Evolutionary conservation across 768 basidiomycete species (phyloP), one percentile per base, ranked within the genome.

Genomic region (Boletus vermiculosoides): DNA sequence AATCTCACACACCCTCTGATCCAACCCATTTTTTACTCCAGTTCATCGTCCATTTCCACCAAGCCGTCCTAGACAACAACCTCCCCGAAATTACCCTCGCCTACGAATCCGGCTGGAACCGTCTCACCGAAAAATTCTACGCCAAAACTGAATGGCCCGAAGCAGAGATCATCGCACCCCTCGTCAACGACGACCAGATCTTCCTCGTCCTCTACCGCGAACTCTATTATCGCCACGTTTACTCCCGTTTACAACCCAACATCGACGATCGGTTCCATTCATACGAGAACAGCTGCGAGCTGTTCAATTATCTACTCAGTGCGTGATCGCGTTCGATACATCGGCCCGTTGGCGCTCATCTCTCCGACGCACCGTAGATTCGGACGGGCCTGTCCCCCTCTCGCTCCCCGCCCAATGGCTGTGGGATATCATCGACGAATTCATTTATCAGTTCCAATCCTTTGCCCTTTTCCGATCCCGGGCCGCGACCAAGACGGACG

Each of bases 241-340:
- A 98, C 77, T 97, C 95, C 2, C 88, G 93, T 41, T 81, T 99
- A 44, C 88, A 90, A 69, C 95, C 96, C 62, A 90, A 97, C 74
- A 85, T 98, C 65, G 96, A 98, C 70, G 96, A 98, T 73, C 89
- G 96, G 44, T 96, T 98, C 81, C 93, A 97, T 71, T 95, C 94
- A 1, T 96, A 95, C 73, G 92, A 96, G 71, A 96, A 96, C 78
- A 93, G 93, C 74, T 98, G 96, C 82, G 94, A 96, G 72, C 77
- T 98, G 62, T 98, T 98, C 84, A 98, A 98, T 75, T 94, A 94
- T 70, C 83, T 99, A 36, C 85, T 98, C 61, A 98, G 93, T 93
- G 64, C 42, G 55, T 55, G 31, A 34, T 57, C 16, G 5, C 23
- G 16, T 28, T n/a, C 41, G 55, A 56, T 36, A 6, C 11, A 7